phyloP scores from a whole-genome alignment of 169 alveolate genomes.

The Plasmodium adleri region DNA sequence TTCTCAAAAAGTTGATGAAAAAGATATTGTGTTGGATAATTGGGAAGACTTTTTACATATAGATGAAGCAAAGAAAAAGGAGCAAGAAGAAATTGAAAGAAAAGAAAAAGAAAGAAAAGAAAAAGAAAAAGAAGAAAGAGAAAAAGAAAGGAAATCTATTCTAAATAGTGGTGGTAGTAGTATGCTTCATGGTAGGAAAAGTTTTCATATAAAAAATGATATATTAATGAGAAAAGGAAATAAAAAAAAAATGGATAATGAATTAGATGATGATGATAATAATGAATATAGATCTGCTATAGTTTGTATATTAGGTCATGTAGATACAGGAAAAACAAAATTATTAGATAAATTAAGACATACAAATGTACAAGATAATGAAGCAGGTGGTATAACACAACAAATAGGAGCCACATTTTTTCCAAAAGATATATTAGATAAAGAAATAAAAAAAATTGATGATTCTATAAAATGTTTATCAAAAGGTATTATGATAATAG shows the following conservation, averaged over 20 bases:
- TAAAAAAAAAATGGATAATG: constrained; percentile 40
- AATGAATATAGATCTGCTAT: constrained; percentile 95
- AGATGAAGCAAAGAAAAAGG: constrained; percentile 43
- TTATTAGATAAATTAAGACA: constrained; percentile 98
- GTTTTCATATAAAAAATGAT: constrained; percentile 18
- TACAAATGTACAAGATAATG: constrained; percentile 99
- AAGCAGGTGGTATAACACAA: constrained; percentile 99
- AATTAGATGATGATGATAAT: constrained; percentile 62
- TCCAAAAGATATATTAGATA: constrained; percentile 95
- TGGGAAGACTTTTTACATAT: constrained; percentile 39
- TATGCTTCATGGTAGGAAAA: no score
- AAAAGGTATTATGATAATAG: constrained; percentile 96
- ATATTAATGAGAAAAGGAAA: constrained; percentile 57
- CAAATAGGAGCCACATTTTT: constrained; percentile 99
- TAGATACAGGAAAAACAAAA: constrained; percentile 99
- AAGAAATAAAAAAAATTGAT: constrained; percentile 88
- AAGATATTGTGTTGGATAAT: constrained; percentile 60
- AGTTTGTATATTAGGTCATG: constrained; percentile 99
- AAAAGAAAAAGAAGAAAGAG: constrained; percentile 50
- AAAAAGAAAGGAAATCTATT: background rate
- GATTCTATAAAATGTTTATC: constrained; percentile 34
- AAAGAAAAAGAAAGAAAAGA: constrained; percentile 79
- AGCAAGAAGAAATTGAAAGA: constrained; percentile 38
- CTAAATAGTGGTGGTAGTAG: no score
- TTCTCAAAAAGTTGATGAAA: constrained; percentile 44